A percentile compares a stretch with the other conserved stretches of the same genome.
These are phyloP conservation scores for Barbatosphaeria neglecta DNA, from an alignment of 495 filamentous ascomycete genomes.

Conservation along the genomic window DNA sequence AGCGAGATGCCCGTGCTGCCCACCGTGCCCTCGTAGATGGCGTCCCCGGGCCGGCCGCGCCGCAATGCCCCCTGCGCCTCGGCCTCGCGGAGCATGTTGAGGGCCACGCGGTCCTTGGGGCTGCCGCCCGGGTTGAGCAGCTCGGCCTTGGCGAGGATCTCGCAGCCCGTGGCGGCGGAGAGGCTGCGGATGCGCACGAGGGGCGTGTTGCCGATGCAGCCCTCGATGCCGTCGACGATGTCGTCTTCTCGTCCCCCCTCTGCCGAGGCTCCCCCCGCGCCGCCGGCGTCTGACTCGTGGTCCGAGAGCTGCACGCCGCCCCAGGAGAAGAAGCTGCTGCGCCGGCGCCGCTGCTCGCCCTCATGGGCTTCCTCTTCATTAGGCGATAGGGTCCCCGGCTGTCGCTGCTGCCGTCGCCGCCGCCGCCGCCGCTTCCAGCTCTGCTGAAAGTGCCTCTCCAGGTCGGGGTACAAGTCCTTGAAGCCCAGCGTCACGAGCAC, in stretches of 20 bases:
- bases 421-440: constrained; percentile 6
- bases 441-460: constrained; percentile 49
- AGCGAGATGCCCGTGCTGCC: constrained; percentile 91
- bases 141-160: constrained; percentile 92
- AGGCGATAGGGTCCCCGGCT: not conserved
- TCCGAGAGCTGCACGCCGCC: constrained; percentile 42
- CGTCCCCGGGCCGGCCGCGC: constrained; percentile 77
- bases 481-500: constrained; percentile 59
- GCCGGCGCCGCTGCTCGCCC: constrained; percentile 3
- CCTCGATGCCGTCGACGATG: constrained; percentile 67
- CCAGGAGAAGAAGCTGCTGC: constrained; percentile 23
- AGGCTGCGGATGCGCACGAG: constrained; percentile 79
- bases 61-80: constrained; percentile 66
- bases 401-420: not conserved
- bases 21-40: constrained; percentile 94
- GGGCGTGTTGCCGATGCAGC: constrained; percentile 88
- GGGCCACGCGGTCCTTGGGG: constrained; percentile 88
- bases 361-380: too few relatives aligned
- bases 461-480: constrained; percentile 62
- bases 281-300: constrained; percentile 18
- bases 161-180: constrained; percentile 83
- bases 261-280: not conserved
- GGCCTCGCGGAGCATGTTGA: constrained; percentile 77
- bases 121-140: constrained; percentile 93
- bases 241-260: constrained; percentile 7